Conservation (phyloP, 73 alveolate genomes). For the Stentor roeselii region DNA sequence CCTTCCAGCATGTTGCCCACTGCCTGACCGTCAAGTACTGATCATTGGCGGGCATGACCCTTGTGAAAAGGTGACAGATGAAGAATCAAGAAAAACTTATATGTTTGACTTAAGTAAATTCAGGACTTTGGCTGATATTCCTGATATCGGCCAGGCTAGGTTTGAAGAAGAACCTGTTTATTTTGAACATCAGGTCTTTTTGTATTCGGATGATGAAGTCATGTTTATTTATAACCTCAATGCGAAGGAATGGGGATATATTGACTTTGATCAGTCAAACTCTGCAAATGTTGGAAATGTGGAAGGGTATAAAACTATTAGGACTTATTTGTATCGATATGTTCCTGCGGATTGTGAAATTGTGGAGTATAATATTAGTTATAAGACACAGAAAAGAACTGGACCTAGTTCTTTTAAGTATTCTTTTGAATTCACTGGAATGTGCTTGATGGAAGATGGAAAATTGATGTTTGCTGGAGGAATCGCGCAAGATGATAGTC, state of each 20-base stretch:
- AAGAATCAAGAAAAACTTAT: slow-evolving; percentile 1
- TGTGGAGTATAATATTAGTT: background rate
- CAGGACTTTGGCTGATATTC: background rate
- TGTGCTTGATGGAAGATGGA: slow-evolving; percentile 3
- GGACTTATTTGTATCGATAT: slow-evolving; percentile 1
- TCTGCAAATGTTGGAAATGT: background rate
- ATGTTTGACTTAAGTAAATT: background rate
- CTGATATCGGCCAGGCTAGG: slow-evolving; percentile 4
- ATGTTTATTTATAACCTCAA: background rate
- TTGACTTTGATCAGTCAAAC: background rate
- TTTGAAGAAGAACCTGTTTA: background rate
- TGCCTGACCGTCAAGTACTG: background rate
- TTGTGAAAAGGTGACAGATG: background rate
- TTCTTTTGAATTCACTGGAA: slow-evolving; percentile 6
- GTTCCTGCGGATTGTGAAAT: slow-evolving; percentile 2
- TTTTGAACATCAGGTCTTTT: background rate
- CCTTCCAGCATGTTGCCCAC: slow-evolving; percentile 1
- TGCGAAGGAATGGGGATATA: background rate
- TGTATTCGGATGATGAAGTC: background rate
- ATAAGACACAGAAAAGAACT: background rate
- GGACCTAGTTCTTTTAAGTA: background rate
- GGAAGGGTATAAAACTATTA: background rate
- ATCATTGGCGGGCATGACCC: slow-evolving; percentile 24
- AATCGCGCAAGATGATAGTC: background rate
- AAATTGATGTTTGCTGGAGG: slow-evolving; percentile 26